A percentile compares a stretch with the other conserved stretches of the same genome.
phyloP scores from a whole-genome alignment of 495 filamentous ascomycete genomes.

The Trichoderma parareesei region DNA sequence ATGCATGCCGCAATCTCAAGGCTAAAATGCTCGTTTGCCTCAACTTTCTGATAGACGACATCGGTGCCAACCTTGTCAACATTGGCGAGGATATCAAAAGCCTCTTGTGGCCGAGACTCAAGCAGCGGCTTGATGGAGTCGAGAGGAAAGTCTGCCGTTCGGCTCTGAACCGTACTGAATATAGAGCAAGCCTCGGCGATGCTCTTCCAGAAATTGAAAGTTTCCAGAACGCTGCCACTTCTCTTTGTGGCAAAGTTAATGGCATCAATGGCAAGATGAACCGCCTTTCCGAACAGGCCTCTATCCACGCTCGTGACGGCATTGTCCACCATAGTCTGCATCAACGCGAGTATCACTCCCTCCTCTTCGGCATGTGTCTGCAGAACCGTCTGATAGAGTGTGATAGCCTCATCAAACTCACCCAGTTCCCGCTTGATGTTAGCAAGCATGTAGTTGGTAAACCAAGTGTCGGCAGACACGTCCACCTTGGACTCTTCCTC shows the following conservation, averaged over 20 bases:
- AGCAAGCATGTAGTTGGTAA: slow-evolving; percentile 92
- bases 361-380: slow-evolving; percentile 59
- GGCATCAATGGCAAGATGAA: slow-evolving; percentile 54
- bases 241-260: slow-evolving; percentile 40
- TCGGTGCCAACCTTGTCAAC: slow-evolving; percentile 59
- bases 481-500: slow-evolving; percentile 43
- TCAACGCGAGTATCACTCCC: slow-evolving; percentile 75
- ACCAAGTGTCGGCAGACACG: slow-evolving; percentile 64
- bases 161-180: slow-evolving; percentile 68
- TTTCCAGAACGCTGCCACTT: slow-evolving; percentile 38
- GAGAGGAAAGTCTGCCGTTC: slow-evolving; percentile 48
- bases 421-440: slow-evolving; percentile 89
- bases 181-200: slow-evolving; percentile 82
- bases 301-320: slow-evolving; percentile 68
- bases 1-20: slow-evolving; percentile 44
- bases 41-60: slow-evolving; percentile 34
- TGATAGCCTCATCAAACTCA: slow-evolving; percentile 74
- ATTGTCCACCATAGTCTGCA: slow-evolving; percentile 78
- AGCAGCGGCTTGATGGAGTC: slow-evolving; percentile 49
- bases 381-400: slow-evolving; percentile 65
- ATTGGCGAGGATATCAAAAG: slow-evolving; percentile 57
- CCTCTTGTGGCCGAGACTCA: slow-evolving; percentile 39
- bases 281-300: slow-evolving; percentile 74
- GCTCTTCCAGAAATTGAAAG: slow-evolving; percentile 94
- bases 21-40: slow-evolving; percentile 39